Conservation (phyloP, 768 basidiomycete genomes). For the Cystobasidium tubakii region DNA sequence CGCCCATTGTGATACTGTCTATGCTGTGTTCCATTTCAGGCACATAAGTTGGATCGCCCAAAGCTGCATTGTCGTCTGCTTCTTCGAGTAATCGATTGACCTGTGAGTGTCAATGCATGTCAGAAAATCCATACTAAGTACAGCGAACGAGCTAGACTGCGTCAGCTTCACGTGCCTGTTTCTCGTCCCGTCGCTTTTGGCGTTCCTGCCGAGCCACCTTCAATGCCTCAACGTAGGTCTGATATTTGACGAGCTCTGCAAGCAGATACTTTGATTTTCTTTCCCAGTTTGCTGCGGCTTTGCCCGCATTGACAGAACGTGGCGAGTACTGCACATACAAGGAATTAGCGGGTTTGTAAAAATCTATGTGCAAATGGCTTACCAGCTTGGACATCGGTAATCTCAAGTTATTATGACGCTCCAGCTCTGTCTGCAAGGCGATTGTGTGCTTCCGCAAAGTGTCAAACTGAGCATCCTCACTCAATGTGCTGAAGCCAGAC, state of each 20-base stretch:
- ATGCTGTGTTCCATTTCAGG: background rate
- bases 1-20: background rate
- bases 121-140: background rate
- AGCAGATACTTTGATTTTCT: slow-evolving; percentile 81
- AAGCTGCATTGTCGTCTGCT: slow-evolving; percentile 23
- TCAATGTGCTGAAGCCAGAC: slow-evolving; percentile 71
- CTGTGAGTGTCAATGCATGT: too few species aligned
- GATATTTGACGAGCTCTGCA: slow-evolving; percentile 90
- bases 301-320: slow-evolving; percentile 65
- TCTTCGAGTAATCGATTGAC: slow-evolving; percentile 25
- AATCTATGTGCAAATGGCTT: slow-evolving; percentile 41
- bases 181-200: slow-evolving; percentile 33
- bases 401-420: slow-evolving; percentile 73
- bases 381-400: slow-evolving; percentile 77
- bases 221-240: slow-evolving; percentile 86
- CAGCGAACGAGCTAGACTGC: background rate
- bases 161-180: background rate
- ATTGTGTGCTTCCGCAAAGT: slow-evolving; percentile 74
- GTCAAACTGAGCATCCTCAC: slow-evolving; percentile 89
- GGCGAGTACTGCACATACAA: slow-evolving; percentile 66
- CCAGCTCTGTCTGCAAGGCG: slow-evolving; percentile 69
- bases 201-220: slow-evolving; percentile 55
- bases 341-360: too few species aligned
- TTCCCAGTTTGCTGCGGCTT: slow-evolving; percentile 81
- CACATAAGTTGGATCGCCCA: slow-evolving; percentile 16